Percentiles rank a stretch among this genome's conserved stretches.
phyloP scores from a whole-genome alignment of 148 eudicot genomes.

The Talinum fruticosum region DNA sequence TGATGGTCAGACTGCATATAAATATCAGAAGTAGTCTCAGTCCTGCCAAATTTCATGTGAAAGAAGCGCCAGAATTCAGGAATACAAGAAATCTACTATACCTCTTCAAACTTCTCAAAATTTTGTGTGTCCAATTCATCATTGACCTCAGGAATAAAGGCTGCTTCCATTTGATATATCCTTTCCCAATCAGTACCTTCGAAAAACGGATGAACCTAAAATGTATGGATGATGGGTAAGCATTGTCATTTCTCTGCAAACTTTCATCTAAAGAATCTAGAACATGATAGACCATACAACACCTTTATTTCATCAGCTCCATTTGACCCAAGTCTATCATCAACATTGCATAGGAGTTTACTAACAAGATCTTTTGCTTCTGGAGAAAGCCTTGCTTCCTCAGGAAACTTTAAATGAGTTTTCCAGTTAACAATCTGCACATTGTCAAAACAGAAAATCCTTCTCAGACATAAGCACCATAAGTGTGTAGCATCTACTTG shows the following conservation, averaged over 20 bases:
- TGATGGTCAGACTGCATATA: constrained; percentile 58
- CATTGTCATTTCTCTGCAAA: background rate
- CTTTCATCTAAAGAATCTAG: constrained; percentile 25
- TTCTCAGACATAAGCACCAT: constrained; percentile 11
- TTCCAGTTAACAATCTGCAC: constrained; percentile 93
- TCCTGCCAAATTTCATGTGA: background rate
- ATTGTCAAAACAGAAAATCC: constrained; percentile 7
- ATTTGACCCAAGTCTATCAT: constrained; percentile 83
- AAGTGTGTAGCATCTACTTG: background rate
- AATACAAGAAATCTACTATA: constrained; percentile 20
- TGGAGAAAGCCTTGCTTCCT: constrained; percentile 72
- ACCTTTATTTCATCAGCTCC: constrained; percentile 97
- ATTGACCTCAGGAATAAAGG: constrained; percentile 91
- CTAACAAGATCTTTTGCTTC: constrained; percentile 91
- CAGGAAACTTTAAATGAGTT: constrained; percentile 87
- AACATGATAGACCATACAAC: constrained; percentile 55
- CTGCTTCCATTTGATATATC: constrained; percentile 93
- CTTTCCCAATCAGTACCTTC: constrained; percentile 75
- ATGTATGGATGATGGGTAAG: constrained; percentile 13
- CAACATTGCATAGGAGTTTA: constrained; percentile 80
- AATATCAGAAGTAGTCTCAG: constrained; percentile 1
- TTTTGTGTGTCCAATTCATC: constrained; percentile 97
- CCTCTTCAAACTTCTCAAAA: constrained; percentile 98
- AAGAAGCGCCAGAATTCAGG: constrained; percentile 3
- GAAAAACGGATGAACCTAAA: constrained; percentile 78